Evolutionary conservation across 2,329 filamentous ascomycete species (phyloP).

Genomic region (Aspergillus glaucus): DNA sequence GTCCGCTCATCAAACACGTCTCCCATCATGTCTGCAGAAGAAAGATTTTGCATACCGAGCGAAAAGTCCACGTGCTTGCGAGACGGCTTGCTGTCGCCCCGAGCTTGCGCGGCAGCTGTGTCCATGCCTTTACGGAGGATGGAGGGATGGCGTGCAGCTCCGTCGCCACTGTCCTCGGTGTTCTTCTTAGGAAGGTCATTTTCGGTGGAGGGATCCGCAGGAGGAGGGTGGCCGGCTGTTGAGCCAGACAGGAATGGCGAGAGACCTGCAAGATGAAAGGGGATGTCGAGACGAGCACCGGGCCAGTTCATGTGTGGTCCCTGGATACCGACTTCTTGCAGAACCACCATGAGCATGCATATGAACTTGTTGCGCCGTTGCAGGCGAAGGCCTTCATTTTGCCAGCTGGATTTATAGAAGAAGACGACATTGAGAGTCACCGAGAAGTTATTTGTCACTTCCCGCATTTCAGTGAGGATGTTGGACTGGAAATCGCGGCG

Average conservation of each 20-base stretch:
- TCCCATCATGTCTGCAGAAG: conserved; percentile 53
- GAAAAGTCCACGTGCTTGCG: conserved; percentile 66
- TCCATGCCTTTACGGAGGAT: conserved; percentile 51
- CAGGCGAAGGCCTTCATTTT: conserved; percentile 86
- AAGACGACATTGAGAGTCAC: conserved; percentile 89
- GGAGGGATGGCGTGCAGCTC: conserved; percentile 37
- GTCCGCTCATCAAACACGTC: conserved; percentile 58
- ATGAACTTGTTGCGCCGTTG: conserved; percentile 92
- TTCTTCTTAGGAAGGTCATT: conserved; percentile 40
- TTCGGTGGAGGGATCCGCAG: conserved; percentile 39
- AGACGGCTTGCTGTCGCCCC: conserved; percentile 52
- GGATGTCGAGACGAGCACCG: conserved; percentile 60
- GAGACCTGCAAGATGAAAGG: conserved; percentile 49
- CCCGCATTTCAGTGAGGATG: conserved; percentile 76
- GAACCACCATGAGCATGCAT: conserved; percentile 79
- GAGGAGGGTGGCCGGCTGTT: conserved; percentile 43
- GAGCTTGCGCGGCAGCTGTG: conserved; percentile 38
- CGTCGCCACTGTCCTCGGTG: conserved; percentile 36
- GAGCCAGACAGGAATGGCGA: too few relatives aligned
- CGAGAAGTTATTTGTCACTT: conserved; percentile 74
- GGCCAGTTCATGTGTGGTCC: conserved; percentile 69
- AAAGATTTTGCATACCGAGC: conserved; percentile 57
- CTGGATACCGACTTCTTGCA: conserved; percentile 78
- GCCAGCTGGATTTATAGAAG: conserved; percentile 96
- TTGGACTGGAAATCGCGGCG: conserved; percentile 85